A percentile compares a stretch with the other conserved stretches of the same genome.
Evolutionary conservation across 2,329 filamentous ascomycete species (phyloP).

Genomic region (Aspergillus pseudoterreus): DNA sequence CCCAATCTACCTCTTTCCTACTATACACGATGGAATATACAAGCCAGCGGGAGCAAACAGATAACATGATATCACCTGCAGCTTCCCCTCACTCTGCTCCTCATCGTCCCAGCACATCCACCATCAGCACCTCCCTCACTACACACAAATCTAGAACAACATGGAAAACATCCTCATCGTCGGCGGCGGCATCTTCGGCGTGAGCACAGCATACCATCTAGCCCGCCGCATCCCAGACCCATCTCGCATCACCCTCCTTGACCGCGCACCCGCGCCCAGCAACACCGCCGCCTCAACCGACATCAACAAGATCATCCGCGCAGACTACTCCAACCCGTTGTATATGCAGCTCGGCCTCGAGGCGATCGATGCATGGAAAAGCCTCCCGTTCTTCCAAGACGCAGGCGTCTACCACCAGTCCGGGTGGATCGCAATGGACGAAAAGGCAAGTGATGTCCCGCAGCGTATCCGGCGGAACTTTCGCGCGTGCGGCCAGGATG

Average conservation of each 20-base stretch:
- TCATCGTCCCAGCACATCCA: neutral
- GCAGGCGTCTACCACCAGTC: slow-evolving; percentile 55
- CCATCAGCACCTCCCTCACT: neutral
- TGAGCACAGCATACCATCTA: slow-evolving; percentile 63
- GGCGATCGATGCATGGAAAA: slow-evolving; percentile 60
- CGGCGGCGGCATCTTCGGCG: slow-evolving; percentile 64
- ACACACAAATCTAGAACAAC: slow-evolving; percentile 8
- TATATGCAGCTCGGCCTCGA: slow-evolving; percentile 65
- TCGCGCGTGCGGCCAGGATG: slow-evolving; percentile 41
- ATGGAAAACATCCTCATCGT: slow-evolving; percentile 49
- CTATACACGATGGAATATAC: no score
- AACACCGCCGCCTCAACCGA: slow-evolving; percentile 64
- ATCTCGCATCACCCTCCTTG: slow-evolving; percentile 54
- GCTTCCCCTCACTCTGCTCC: neutral
- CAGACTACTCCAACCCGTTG: slow-evolving; percentile 62
- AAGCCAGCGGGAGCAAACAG: no score
- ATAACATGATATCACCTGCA: no score
- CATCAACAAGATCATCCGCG: slow-evolving; percentile 69
- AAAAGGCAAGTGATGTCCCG: slow-evolving; percentile 46
- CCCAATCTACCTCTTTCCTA: no score
- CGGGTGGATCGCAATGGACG: slow-evolving; percentile 57
- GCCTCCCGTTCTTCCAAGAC: slow-evolving; percentile 53
- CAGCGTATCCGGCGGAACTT: slow-evolving; percentile 55
- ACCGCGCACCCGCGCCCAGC: slow-evolving; percentile 52
- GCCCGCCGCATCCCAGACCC: slow-evolving; percentile 47